Evolutionary conservation across 1,284 basidiomycete species (phyloP).

Genomic region (Sporisorium graminicola): DNA sequence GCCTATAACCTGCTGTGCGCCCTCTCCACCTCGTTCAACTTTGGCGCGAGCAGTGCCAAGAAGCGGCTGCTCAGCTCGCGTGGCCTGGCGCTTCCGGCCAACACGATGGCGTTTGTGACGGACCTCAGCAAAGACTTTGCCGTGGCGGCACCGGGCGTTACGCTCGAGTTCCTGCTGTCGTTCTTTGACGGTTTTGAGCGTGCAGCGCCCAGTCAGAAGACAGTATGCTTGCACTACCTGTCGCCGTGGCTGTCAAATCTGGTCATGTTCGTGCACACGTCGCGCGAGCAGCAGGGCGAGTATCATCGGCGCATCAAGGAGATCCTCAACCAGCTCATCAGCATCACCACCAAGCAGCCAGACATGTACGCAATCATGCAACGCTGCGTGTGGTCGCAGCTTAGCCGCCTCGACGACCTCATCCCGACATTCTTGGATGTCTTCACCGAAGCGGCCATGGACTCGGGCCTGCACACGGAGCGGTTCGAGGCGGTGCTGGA

Average conservation of each 20-base stretch:
- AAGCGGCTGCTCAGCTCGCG: slow-evolving; percentile 58
- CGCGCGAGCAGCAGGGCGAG: slow-evolving; percentile 61
- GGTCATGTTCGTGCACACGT: slow-evolving; percentile 62
- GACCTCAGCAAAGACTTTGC: slow-evolving; percentile 66
- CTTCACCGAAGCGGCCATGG: slow-evolving; percentile 65
- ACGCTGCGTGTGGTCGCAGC: slow-evolving; percentile 62
- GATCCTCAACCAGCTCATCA: slow-evolving; percentile 62
- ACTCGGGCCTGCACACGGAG: slow-evolving; percentile 62
- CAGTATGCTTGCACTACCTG: slow-evolving; percentile 63
- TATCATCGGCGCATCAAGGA: slow-evolving; percentile 65
- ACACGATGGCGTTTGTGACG: slow-evolving; percentile 62
- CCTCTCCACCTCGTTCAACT: slow-evolving; percentile 66
- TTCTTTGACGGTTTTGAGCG: slow-evolving; percentile 67
- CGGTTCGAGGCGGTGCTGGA: slow-evolving; percentile 66
- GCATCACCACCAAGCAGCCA: slow-evolving; percentile 64
- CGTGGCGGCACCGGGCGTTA: slow-evolving; percentile 62
- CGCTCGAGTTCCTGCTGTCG: slow-evolving; percentile 64
- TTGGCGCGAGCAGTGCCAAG: slow-evolving; percentile 60
- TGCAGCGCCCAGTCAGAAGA: slow-evolving; percentile 61
- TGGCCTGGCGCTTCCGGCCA: slow-evolving; percentile 63
- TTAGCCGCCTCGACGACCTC: slow-evolving; percentile 64
- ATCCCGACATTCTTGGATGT: slow-evolving; percentile 64
- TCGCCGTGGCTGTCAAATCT: slow-evolving; percentile 65
- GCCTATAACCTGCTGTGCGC: slow-evolving; percentile 66
- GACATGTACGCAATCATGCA: slow-evolving; percentile 68